Base-by-base conservation (phyloP, 176 grass and related monocot genomes). In the Cenchrus purpureus region DNA sequence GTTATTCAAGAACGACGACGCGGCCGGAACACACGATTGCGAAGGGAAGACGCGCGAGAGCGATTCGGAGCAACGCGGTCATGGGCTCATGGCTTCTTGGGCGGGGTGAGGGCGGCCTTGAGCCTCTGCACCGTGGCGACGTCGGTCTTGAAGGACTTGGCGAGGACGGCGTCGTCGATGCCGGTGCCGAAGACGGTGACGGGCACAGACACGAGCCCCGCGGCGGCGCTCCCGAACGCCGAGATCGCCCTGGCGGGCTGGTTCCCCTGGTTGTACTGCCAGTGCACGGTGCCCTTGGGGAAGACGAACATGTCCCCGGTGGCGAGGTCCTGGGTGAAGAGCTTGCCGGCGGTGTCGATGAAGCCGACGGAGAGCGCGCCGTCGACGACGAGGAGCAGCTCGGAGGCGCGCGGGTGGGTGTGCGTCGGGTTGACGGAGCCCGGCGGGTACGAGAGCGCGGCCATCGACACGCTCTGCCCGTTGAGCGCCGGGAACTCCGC, bases 371-470 rank as follows among this genome's bases (percentile, higher is more conserved):
- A 83, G 70, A 92, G 90, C 10, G 86, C 56, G 0, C 90, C 90
- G 1, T 82, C 20, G 53, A 92, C 0, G 56, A 92, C 31, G 53
- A 87, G 80, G 9, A 89, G 86, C 34, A 95, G 84, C 88, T 95
- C 88, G 4, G 90, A 55, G 13, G 88, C 58, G 42, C 88, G 90
- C 4, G 80, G 93, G 86, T 95, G 93, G 14, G 83, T 92, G 90
- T 95, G 93, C 5, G 84, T 78, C 1, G 79, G 69, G 50, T 92
- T 88, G 10, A 88, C 31, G 72, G 90, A 34, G 25, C 46, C 81
- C 9, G 74, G 37, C 7, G 83, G 88, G 84, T 29, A 90, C 59
- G 48, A 57, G 14, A 92, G 67, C 69, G 29, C 2, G 3, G 85
- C 82, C 40, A 82, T 79, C 1, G 93, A 83, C n/a, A 92, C 77